phyloP scores from a whole-genome alignment of 2,329 filamentous ascomycete species.

The Sclerotinia glacialis region DNA sequence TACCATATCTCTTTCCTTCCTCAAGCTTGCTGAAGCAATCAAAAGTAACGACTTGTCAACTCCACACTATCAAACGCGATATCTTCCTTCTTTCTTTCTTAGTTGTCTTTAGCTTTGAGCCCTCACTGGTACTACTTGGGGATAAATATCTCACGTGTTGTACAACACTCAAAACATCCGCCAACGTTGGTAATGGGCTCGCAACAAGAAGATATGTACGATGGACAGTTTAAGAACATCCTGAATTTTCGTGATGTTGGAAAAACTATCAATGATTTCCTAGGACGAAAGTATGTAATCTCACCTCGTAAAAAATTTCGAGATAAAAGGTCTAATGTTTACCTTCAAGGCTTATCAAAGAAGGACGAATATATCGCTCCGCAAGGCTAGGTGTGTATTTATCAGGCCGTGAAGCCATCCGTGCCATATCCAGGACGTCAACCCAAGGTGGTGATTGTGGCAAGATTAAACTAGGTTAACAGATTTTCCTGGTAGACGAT shows the following conservation, averaged over 20 bases:
- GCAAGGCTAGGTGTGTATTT: slow-evolving; percentile 54
- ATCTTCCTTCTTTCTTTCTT: not conserved
- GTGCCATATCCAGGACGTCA: not conserved
- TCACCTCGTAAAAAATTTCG: not conserved
- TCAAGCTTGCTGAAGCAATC: not conserved
- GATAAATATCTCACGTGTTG: not conserved
- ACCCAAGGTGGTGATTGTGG: not conserved
- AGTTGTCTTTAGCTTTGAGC: not conserved
- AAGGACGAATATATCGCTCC: slow-evolving; percentile 66
- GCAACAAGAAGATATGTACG: not conserved
- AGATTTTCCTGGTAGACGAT: slow-evolving; percentile 54
- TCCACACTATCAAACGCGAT: not conserved
- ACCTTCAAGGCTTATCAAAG: slow-evolving; percentile 48
- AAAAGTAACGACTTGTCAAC: slow-evolving; percentile 2
- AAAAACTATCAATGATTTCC: slow-evolving; percentile 59
- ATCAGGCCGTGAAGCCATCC: not conserved
- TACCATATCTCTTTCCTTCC: not conserved
- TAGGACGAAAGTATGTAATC: slow-evolving; percentile 51
- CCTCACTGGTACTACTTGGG: not conserved
- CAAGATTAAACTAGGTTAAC: not conserved
- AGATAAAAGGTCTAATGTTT: slow-evolving; percentile 19
- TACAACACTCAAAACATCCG: not conserved
- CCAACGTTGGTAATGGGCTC: not conserved
- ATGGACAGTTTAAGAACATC: slow-evolving; percentile 51
- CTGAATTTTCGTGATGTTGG: slow-evolving; percentile 79